Conservation (phyloP, 805 yeast species). For the Brettanomyces sp. region DNA sequence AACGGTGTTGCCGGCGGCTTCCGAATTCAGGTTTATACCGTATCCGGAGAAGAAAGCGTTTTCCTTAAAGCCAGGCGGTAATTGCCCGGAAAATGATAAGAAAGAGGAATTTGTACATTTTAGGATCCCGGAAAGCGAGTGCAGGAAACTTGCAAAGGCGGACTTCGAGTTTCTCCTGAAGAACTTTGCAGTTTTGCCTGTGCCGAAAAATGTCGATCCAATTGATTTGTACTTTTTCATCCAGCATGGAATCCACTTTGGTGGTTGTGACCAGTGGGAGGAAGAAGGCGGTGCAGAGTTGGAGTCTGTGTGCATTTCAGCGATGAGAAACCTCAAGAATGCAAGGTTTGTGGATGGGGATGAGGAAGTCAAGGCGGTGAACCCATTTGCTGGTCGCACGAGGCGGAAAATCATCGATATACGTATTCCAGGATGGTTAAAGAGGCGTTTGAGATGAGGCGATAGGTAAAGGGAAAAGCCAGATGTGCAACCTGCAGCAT, state of each 20-base stretch:
- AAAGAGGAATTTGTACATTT: slow-evolving; percentile 1
- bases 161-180: slow-evolving; percentile 9
- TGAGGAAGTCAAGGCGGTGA: background rate
- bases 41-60: background rate
- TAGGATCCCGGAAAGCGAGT: background rate
- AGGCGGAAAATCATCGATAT: slow-evolving; percentile 7
- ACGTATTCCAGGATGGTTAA: slow-evolving; percentile 5
- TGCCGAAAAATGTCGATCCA: slow-evolving; percentile 4
- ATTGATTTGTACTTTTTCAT: slow-evolving; percentile 12
- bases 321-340: slow-evolving; percentile 7
- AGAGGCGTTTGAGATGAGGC: no score
- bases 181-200: slow-evolving; percentile 7
- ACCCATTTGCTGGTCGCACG: background rate
- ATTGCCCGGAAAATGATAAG: background rate
- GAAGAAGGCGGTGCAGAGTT: slow-evolving; percentile 1
- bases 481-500: no score
- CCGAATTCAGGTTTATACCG: background rate
- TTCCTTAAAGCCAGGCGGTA: background rate
- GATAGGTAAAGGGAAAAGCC: no score
- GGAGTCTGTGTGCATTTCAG: background rate
- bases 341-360: slow-evolving; percentile 7
- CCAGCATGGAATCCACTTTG: slow-evolving; percentile 7
- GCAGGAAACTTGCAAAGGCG: background rate
- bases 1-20: background rate
- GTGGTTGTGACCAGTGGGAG: background rate